Evolutionary conservation across 148 eudicot genomes (phyloP), one percentile per base, ranked within the genome.

Genomic region (Chenopodium suecicum): DNA sequence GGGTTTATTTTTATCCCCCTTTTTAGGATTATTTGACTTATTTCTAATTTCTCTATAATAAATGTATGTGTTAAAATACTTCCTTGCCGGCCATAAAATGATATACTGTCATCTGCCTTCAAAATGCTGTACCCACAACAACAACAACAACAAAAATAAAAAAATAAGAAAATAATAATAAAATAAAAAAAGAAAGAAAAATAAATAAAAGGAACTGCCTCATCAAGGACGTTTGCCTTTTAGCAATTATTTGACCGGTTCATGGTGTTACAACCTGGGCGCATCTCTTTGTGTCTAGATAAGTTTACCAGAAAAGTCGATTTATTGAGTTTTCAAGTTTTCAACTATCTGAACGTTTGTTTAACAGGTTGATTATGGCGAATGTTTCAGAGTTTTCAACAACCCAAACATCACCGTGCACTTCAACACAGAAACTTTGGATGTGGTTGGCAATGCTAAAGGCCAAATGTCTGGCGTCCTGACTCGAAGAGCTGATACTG

Each of bases 361-460:
- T 94, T 96, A 96, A 96, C 99, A 96, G 99, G 98, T 90, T 96
- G 95, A 85, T 96, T 96, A 90, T 96, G 97, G 99, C 97, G 99
- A 90, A 94, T 94, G 95, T 96, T 96, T 91, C 99, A 96, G 99
- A 96, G 98, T 96, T 86, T 86, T 87, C 92, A 88, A 96, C 94
- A 96, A 92, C 83, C 98, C 98, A 84, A 96, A 94, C 86, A 82
- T 96, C 92, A 96, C 99, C 20, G 94, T 94, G 85, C 99, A 96
- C 93, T 96, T 87, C 98, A 94, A 96, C 81, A 92, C 99, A 78
- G 98, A 96, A 88, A 82, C 95, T 6, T 90, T 91, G 89, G 99
- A 96, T 88, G 91, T 96, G 32, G 92, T 92, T 80, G 92, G 94
- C 92, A 94, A 94, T 81, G 78, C 88, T 13, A 94, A 94, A 89